phyloP scores from a whole-genome alignment of 345 rosid genomes.

The Excoecaria agallocha region DNA sequence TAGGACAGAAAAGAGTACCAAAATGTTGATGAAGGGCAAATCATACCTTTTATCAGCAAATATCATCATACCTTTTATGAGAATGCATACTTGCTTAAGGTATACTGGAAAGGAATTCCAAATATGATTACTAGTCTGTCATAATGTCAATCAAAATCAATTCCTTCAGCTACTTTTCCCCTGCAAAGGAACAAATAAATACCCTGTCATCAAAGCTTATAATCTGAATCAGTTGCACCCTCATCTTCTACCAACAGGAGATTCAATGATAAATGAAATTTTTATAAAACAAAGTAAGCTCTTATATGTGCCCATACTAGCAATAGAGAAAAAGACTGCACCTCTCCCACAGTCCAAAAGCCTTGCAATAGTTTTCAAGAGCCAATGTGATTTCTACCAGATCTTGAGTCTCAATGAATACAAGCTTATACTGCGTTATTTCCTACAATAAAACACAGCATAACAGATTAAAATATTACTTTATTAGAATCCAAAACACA shows the following conservation, averaged over 20 bases:
- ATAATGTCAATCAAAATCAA: slow-evolving; percentile 98
- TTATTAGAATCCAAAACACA: too few species aligned
- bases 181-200: slow-evolving; percentile 38
- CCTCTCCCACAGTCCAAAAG: slow-evolving; percentile 99
- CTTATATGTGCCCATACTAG: slow-evolving; percentile 48
- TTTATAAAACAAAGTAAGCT: neutral
- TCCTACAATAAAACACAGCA: too few species aligned
- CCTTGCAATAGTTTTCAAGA: slow-evolving; percentile 88
- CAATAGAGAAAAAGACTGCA: slow-evolving; percentile 95
- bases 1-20: neutral
- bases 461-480: slow-evolving; percentile 25
- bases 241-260: neutral
- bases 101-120: slow-evolving; percentile 94
- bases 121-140: slow-evolving; percentile 94
- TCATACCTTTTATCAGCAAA: slow-evolving; percentile 91
- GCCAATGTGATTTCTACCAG: slow-evolving; percentile 97
- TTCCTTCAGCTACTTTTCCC: slow-evolving; percentile 99
- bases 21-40: neutral
- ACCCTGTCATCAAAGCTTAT: neutral
- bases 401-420: slow-evolving; percentile 96
- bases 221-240: neutral
- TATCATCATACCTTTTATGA: slow-evolving; percentile 78
- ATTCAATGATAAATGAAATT: neutral
- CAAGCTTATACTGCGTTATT: slow-evolving; percentile 95
- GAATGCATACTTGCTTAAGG: slow-evolving; percentile 80